Base-by-base conservation (phyloP, 306 rosid species). In the Quercus mongolica region DNA sequence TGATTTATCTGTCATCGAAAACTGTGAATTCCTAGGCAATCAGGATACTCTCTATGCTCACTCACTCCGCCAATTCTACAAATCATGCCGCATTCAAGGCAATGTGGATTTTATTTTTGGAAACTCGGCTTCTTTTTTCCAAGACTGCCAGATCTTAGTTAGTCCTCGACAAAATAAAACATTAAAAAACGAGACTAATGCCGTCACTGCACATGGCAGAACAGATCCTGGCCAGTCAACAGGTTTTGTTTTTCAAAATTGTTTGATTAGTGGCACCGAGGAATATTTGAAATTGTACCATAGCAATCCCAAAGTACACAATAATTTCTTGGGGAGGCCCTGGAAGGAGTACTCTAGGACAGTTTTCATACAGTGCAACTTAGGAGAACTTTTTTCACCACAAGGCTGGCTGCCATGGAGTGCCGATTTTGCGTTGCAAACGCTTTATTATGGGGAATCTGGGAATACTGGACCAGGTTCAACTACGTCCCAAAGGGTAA, bases 21-120 rank as follows among this genome's bases (percentile, higher is more conserved):
- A 80, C 56, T 90, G 94, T 4, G 98, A 93, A 71, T 90, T 95
- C 80, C 1, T 87, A 18, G 98, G 99, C 49, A 91, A 95, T 57
- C 99, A 95, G 74, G 99, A 95, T 35, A 93, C 99, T 3, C 89
- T 95, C 14, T 95, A 95, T n/a, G 99, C 94, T 6, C 98, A 85
- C 49, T 77, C 96, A 3, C 91, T 93, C 1, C 91, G 98, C 13
- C 99, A 95, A 31, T 88, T 91, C 62, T 95, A 95, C 83, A 95
- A 93, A 52, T 87, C 92, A 0, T 93, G 99, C 74, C 80, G 81
- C 23, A 93, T 95, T 3, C 18, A 61, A 6, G 99, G 98, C 76
- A 95, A 93, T 15, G 98, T 95, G 0, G 98, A 95, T 59, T 90
- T 93, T 87, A 91, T 95, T 54, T 95, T 95, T 0, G 99, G 99